Evolutionary conservation across 2,329 filamentous ascomycete species (phyloP).

Genomic region (Penicillium sp.): DNA sequence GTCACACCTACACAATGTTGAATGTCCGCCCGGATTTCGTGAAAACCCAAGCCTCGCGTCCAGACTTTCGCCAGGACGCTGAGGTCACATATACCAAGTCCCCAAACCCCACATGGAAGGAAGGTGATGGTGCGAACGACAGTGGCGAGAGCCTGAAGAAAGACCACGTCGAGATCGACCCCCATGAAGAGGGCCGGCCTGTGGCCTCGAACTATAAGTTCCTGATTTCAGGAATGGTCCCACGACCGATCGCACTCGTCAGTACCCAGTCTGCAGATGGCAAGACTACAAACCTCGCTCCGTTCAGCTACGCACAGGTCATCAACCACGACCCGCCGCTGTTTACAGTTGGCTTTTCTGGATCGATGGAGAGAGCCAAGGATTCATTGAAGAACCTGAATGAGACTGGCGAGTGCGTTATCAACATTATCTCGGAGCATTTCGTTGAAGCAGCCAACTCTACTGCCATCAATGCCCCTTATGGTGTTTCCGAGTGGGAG

Average conservation of each 20-base stretch:
- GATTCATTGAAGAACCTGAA: conserved; percentile 74
- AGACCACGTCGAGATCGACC: conserved; percentile 74
- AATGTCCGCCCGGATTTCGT: conserved; percentile 32
- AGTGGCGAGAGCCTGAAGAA: conserved; percentile 50
- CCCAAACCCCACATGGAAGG: conserved; percentile 41
- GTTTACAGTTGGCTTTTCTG: conserved; percentile 65
- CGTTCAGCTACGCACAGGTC: conserved; percentile 83
- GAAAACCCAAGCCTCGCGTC: conserved; percentile 41
- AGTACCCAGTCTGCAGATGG: conserved; percentile 62
- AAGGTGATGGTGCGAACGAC: conserved; percentile 44
- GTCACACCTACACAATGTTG: conserved; percentile 23
- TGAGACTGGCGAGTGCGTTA: conserved; percentile 70
- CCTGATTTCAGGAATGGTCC: conserved; percentile 77
- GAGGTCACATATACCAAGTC: conserved; percentile 40
- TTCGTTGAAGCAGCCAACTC: conserved; percentile 86
- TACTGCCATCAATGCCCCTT: conserved; percentile 73
- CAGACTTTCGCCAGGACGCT: conserved; percentile 36
- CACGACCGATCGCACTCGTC: conserved; percentile 72
- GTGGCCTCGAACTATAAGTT: conserved; percentile 83
- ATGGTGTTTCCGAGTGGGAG: conserved; percentile 74
- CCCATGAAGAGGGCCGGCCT: conserved; percentile 67
- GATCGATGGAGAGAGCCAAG: conserved; percentile 62
- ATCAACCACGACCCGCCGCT: conserved; percentile 83
- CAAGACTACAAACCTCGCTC: conserved; percentile 70
- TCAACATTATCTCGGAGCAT: conserved; percentile 84